Base-by-base conservation (phyloP, 1,139 yeast genomes). In the Wickerhamiella infanticola region DNA sequence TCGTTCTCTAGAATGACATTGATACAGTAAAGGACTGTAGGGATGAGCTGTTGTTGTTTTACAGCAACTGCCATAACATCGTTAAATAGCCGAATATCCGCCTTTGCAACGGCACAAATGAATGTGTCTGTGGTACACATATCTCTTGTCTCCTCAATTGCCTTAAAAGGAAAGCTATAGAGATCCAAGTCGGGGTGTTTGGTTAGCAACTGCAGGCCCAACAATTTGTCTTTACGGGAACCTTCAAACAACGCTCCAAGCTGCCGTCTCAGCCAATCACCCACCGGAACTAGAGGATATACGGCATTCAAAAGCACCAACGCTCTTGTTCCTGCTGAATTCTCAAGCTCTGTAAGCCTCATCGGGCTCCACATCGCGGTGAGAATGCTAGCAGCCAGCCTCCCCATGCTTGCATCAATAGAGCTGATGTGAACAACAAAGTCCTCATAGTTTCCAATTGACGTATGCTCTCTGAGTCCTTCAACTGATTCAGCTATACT, bases 241-340 rank as follows among this genome's bases (percentile, higher is more conserved):
- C 47, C 47, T 1, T 23, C 29, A 4, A 44, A 24, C 23, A 44
- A 11, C 6, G 31, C 25, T 5, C n/a, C 11, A 8, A 44, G 33
- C 25, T 27, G 37, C 7, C 35, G 26, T 18, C 36, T 27, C 24
- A 46, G 43, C 46, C 46, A 44, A 33, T 39, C 25, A 4, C 42
- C 47, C 13, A 44, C 46, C 1, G 46, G 44, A 3, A 41, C 42
- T 11, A 18, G 35, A 3, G 48, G 48, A 33, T 41, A 46, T 3
- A 41, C 41, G 1, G 47, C 42, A 4, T 44, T 41, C 13, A 46
- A 11, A 13, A 46, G 23, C 8, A 43, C 41, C 6, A 40, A 26
- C 3, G 46, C 40, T 8, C 47, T 37, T 4, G 39, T 29, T 3
- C 47, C 47, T 1, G 42, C 42, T 18, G 39, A 23, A 18, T 39